phyloP scores from a whole-genome alignment of 257 asterid species.

The Solanum peruvianum region DNA sequence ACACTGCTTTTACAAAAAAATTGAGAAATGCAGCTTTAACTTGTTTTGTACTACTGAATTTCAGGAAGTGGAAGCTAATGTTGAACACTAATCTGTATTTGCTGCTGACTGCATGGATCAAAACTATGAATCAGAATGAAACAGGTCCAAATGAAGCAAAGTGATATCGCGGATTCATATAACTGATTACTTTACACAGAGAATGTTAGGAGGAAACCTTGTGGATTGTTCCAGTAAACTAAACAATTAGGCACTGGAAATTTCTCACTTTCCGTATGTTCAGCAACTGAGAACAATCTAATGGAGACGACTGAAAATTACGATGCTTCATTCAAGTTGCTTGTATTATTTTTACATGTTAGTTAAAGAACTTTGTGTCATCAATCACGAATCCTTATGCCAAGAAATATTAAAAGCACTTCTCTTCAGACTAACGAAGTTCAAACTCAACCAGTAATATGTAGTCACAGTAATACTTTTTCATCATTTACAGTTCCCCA shows the following conservation, averaged over 20 bases:
- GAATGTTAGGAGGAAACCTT: no score
- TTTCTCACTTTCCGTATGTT: not conserved
- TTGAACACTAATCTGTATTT: no score
- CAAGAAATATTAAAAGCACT: not conserved
- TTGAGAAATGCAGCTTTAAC: no score
- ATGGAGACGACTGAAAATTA: not conserved
- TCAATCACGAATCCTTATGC: not conserved
- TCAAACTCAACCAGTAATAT: not conserved
- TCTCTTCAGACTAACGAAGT: not conserved
- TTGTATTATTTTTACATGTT: not conserved
- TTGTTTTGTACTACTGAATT: no score
- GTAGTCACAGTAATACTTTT: not conserved
- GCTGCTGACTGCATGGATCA: no score
- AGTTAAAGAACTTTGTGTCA: not conserved
- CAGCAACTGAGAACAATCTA: not conserved
- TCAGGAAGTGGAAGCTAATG: no score
- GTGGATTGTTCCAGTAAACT: no score
- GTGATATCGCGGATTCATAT: not conserved
- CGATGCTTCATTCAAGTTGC: not conserved
- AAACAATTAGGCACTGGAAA: no score
- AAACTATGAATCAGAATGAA: not conserved
- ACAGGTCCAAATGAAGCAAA: not conserved
- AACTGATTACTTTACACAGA: not conserved
- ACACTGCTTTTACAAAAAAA: no score
- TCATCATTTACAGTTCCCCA: not conserved